Evolutionary conservation across 106 monocot species (phyloP), one percentile per base, ranked within the genome.

Genomic region (Dioscorea zingiberensis): DNA sequence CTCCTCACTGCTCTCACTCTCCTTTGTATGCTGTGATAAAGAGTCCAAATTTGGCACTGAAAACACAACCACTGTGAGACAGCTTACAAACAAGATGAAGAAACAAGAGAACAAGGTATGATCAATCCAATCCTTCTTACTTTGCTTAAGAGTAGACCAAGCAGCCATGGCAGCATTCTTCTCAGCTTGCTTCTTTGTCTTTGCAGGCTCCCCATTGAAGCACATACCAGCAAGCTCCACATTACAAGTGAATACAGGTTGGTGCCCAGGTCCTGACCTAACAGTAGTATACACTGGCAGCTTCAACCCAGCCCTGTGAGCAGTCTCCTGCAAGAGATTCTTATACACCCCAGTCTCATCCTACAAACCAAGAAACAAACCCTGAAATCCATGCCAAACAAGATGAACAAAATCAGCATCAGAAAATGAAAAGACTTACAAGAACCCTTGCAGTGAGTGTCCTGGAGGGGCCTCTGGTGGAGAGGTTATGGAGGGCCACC

Each of bases 161-260:
- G 83, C 83, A 66, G 86, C 78, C 86, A 83, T 69, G 23, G 86
- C 86, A 67, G 86, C 86, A 79, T 82, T 86, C 65, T 86, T 86
- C 61, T 86, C 77, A 14, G 86, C 82, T 44, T 87, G 86, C 63
- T 85, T 85, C 77, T 85, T 85, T 23, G 69, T 87, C 59, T 82
- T 87, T 1, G 86, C 83, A 11, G 83, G 63, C 3, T 83, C 86
- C 0, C 86, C 86, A 13, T 47, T 69, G 25, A 83, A 83, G 22
- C 32, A 74, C 70, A 78, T 71, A 1, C 71, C 78, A 44, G 78
- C 83, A 44, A 83, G 71, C 60, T 83, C 78, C 8, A 83, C 78
- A 16, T 64, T 68, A 24, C 76, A 75, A 16, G 78, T 72, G 71
- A 83, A 83, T 10, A 83, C 65, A 25, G 83, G 83, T 21, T 55